Evolutionary conservation across 257 asterid genomes (phyloP).

Genomic region (Leptodermis oblonga): DNA sequence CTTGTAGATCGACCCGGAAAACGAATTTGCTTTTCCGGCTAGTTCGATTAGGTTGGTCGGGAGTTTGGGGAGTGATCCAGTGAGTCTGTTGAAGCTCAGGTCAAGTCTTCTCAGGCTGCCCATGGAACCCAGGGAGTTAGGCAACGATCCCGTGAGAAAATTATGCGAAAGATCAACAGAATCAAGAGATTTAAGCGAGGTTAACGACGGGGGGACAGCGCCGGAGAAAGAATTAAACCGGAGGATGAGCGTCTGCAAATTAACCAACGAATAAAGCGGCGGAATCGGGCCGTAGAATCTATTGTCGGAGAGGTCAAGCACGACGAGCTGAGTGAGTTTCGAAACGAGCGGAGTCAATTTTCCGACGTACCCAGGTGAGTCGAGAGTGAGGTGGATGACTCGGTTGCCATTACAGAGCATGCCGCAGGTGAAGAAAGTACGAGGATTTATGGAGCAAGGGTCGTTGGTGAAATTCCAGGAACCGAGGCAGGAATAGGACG

Average conservation of each 20-base stretch:
- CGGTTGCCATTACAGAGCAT: constrained; percentile 62
- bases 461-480: constrained; percentile 88
- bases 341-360: constrained; percentile 62
- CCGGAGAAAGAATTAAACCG: constrained; percentile 81
- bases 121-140: constrained; percentile 37
- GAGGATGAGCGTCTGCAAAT: constrained; percentile 50
- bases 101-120: constrained; percentile 50
- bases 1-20: constrained; percentile 45
- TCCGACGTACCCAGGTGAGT: constrained; percentile 74
- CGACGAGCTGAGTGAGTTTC: constrained; percentile 53
- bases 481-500: constrained; percentile 72
- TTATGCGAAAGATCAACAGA: constrained; percentile 64
- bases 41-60: constrained; percentile 62
- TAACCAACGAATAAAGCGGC: constrained; percentile 37
- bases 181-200: constrained; percentile 37
- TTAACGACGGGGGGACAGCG: constrained; percentile 51
- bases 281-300: constrained; percentile 70
- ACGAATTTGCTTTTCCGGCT: constrained; percentile 60
- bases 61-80: constrained; percentile 64
- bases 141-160: constrained; percentile 50
- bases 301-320: constrained; percentile 69
- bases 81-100: constrained; percentile 64
- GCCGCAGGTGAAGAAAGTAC: constrained; percentile 80
- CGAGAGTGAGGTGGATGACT: constrained; percentile 77
- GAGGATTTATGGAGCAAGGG: constrained; percentile 77